phyloP scores from a whole-genome alignment of 495 filamentous ascomycete genomes.

The Xeromyces bisporus region DNA sequence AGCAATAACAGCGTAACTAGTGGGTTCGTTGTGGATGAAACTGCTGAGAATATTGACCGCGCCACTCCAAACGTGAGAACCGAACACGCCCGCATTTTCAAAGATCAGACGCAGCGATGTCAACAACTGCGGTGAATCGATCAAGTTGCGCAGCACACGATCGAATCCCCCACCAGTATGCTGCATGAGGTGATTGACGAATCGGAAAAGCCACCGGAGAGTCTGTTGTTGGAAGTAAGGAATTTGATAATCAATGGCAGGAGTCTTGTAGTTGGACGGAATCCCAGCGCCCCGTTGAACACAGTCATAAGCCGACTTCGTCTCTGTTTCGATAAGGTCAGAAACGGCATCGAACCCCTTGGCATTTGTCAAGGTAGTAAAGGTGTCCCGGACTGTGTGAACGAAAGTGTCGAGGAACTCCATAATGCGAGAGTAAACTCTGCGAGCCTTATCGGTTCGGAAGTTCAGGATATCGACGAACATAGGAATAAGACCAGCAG shows the following conservation, averaged over 20 bases:
- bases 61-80: slow-evolving; percentile 85
- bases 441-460: slow-evolving; percentile 64
- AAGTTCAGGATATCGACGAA: slow-evolving; percentile 79
- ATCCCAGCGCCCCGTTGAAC: slow-evolving; percentile 55
- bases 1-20: slow-evolving; percentile 85
- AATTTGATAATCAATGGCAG: slow-evolving; percentile 77
- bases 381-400: slow-evolving; percentile 62
- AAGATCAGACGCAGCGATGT: slow-evolving; percentile 67
- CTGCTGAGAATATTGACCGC: slow-evolving; percentile 78
- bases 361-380: slow-evolving; percentile 58
- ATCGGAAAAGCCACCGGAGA: slow-evolving; percentile 84
- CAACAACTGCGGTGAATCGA: slow-evolving; percentile 78
- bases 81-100: slow-evolving; percentile 57
- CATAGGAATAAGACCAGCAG: slow-evolving; percentile 74
- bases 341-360: slow-evolving; percentile 77
- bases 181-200: slow-evolving; percentile 88
- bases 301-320: slow-evolving; percentile 48
- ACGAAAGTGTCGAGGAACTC: slow-evolving; percentile 75
- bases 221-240: slow-evolving; percentile 84
- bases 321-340: slow-evolving; percentile 65
- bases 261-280: slow-evolving; percentile 56
- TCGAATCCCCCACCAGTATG: slow-evolving; percentile 74
- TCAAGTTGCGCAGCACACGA: slow-evolving; percentile 75
- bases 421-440: slow-evolving; percentile 63
- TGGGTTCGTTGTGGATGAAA: slow-evolving; percentile 98